Conservation (phyloP, 75 land plant species). For the Adiantum capillusveneris region DNA sequence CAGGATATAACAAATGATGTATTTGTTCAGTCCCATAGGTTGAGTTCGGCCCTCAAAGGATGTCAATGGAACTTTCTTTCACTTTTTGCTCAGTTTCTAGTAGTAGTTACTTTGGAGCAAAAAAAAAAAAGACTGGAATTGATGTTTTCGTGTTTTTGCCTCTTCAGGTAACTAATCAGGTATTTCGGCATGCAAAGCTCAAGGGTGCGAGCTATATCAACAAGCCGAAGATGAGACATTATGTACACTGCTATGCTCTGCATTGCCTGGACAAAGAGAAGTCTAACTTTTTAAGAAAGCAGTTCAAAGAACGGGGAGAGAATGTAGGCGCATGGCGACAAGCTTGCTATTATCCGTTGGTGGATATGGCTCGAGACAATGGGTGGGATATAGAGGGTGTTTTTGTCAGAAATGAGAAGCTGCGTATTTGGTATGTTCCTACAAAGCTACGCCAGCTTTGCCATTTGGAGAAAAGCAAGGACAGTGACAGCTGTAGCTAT, state of each 20-base stretch:
- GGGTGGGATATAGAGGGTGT: constrained; percentile 92
- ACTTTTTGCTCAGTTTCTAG: no score
- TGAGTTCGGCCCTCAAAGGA: no score
- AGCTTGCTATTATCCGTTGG: constrained; percentile 90
- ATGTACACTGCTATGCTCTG: constrained; percentile 95
- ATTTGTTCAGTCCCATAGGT: no score
- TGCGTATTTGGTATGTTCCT: constrained; percentile 95
- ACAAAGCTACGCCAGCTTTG: constrained; percentile 90
- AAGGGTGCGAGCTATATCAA: constrained; percentile 91
- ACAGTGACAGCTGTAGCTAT: constrained; percentile 14
- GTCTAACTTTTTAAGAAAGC: constrained; percentile 63
- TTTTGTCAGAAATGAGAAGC: constrained; percentile 78
- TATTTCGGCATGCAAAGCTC: constrained; percentile 86
- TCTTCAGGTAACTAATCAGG: constrained; percentile 92
- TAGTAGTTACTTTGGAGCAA: no score
- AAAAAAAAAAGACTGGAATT: neutral
- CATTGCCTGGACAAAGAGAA: constrained; percentile 82
- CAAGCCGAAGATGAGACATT: constrained; percentile 99
- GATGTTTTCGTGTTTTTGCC: neutral
- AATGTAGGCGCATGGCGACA: constrained; percentile 97
- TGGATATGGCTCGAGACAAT: constrained; percentile 63
- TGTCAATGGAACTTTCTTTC: no score
- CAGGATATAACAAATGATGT: no score
- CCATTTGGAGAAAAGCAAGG: constrained; percentile 70
- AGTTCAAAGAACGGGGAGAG: constrained; percentile 85